phyloP scores from a whole-genome alignment of 257 asterid species.

The Cinchona pubescens region DNA sequence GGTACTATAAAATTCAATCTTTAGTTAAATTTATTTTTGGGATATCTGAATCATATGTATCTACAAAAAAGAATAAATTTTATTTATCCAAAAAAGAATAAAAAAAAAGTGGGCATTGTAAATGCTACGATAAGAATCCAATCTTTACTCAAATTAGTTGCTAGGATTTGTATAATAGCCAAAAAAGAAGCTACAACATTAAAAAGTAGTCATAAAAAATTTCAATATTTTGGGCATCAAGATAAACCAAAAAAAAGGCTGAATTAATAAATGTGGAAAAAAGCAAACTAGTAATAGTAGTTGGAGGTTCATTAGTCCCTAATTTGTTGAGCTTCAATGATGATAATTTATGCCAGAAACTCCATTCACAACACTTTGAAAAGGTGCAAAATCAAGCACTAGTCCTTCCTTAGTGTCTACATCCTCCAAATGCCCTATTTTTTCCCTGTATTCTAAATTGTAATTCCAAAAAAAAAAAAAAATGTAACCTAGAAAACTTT shows the following conservation, averaged over 20 bases:
- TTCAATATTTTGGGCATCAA: background rate
- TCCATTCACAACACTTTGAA: slow-evolving; percentile 80
- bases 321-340: slow-evolving; percentile 90
- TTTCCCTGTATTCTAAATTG: too few species aligned
- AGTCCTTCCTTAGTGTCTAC: slow-evolving; percentile 35
- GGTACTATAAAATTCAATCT: background rate
- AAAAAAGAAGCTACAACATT: too few species aligned
- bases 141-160: background rate
- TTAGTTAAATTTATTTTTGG: background rate
- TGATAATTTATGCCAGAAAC: slow-evolving; percentile 92
- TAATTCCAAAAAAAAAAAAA: too few species aligned
- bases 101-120: background rate
- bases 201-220: too few species aligned
- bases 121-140: background rate
- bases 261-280: slow-evolving; percentile 1
- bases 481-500: too few species aligned
- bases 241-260: background rate
- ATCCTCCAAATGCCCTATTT: slow-evolving; percentile 22
- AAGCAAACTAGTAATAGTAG: slow-evolving; percentile 69
- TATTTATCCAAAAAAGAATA: too few species aligned
- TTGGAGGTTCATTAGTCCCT: slow-evolving; percentile 86
- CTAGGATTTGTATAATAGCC: too few species aligned
- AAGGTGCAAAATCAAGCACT: slow-evolving; percentile 62
- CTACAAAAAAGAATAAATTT: background rate
- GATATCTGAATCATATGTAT: background rate